phyloP scores from a whole-genome alignment of 306 rosid genomes.

The Casuarina equisetifolia region DNA sequence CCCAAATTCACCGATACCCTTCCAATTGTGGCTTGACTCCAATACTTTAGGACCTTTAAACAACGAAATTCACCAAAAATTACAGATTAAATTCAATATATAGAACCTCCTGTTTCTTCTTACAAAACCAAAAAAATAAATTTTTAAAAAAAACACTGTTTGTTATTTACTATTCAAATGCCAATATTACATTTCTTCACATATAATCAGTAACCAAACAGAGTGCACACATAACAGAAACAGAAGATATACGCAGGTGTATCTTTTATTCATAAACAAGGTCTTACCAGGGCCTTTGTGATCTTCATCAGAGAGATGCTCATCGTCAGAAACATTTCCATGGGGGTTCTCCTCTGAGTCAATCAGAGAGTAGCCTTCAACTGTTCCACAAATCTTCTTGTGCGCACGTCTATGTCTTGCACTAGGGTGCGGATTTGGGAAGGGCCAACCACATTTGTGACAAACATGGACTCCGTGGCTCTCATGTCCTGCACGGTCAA shows the following conservation, averaged over 20 bases:
- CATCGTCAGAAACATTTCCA: constrained; percentile 57
- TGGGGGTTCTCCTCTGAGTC: constrained; percentile 39
- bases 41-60: constrained; percentile 40
- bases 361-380: constrained; percentile 57
- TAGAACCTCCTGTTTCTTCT: not conserved
- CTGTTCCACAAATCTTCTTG: constrained; percentile 84
- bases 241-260: not conserved
- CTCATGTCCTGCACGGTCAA: constrained; percentile 44
- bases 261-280: not conserved
- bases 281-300: constrained; percentile 49
- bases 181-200: not conserved
- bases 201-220: not conserved
- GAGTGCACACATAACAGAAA: not conserved
- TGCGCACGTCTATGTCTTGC: constrained; percentile 69
- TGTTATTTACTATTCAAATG: not conserved
- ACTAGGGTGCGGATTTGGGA: constrained; percentile 70
- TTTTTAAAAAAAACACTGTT: not conserved
- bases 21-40: constrained; percentile 32
- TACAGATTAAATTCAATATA: constrained; percentile 17
- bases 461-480: constrained; percentile 55
- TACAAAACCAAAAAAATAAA: not conserved
- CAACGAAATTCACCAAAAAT: constrained; percentile 26
- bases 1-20: constrained; percentile 34
- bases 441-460: constrained; percentile 68
- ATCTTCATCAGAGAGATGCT: constrained; percentile 47